These are phyloP conservation scores for Golovinomyces cichoracearum DNA, from an alignment of 2,329 filamentous ascomycete species.

Conservation along the genomic window DNA sequence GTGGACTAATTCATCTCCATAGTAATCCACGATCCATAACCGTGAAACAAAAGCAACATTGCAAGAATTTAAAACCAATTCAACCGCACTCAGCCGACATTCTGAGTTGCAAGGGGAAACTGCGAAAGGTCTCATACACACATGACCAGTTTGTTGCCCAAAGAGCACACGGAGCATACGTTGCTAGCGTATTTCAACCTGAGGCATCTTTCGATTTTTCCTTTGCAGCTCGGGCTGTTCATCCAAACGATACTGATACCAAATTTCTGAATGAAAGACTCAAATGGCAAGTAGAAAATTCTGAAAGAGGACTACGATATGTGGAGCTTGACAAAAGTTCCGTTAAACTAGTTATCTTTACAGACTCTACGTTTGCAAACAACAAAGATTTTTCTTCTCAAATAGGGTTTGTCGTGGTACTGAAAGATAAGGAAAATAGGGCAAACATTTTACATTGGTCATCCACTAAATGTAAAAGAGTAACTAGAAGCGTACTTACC, in stretches of 20 bases:
- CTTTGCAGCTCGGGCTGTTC: neutral
- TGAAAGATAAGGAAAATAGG: neutral
- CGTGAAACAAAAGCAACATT: neutral
- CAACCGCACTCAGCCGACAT: no score
- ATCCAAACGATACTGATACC: neutral
- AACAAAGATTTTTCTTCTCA: neutral
- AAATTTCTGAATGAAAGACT: neutral
- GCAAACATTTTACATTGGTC: neutral
- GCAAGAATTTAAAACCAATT: neutral
- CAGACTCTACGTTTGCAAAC: neutral
- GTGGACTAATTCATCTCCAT: neutral
- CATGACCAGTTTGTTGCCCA: neutral
- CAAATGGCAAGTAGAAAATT: neutral
- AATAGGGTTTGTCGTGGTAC: neutral
- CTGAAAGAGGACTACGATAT: neutral
- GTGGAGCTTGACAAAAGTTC: neutral
- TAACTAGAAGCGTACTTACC: neutral
- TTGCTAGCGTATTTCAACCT: neutral
- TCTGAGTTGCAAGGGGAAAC: no score
- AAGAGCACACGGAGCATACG: neutral
- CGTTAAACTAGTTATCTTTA: neutral
- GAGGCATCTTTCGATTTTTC: neutral
- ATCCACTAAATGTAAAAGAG: neutral
- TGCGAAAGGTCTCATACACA: no score
- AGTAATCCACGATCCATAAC: neutral